These are phyloP conservation scores for Boletus barrowsii DNA, from an alignment of 768 basidiomycete species.

Conservation along the genomic window DNA sequence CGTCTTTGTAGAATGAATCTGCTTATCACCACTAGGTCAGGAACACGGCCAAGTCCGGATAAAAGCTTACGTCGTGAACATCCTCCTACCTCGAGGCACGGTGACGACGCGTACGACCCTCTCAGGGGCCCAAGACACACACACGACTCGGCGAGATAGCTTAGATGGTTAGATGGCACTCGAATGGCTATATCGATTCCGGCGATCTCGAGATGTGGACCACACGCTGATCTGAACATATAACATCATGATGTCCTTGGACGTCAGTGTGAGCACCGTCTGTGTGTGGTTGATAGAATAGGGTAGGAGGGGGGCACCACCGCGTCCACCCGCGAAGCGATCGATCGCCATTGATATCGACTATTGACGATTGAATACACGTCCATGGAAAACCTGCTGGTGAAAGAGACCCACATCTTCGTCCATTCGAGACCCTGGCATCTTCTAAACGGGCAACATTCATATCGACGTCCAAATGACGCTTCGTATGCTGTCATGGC, in stretches of 20 bases:
- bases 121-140: slow-evolving; percentile 1
- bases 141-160: no score
- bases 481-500: background rate
- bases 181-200: slow-evolving; percentile 1
- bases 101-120: background rate
- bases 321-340: background rate
- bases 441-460: no score
- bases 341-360: background rate
- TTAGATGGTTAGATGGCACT: no score
- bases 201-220: background rate
- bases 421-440: no score
- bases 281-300: background rate
- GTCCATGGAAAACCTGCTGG: background rate
- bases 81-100: slow-evolving; percentile 17
- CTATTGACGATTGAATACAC: no score
- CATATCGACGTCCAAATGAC: background rate
- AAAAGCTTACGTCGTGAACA: slow-evolving; percentile 8
- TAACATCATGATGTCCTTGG: no score
- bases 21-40: slow-evolving; percentile 7
- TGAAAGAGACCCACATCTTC: no score
- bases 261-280: background rate
- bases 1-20: background rate
- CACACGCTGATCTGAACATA: background rate
- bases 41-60: background rate
- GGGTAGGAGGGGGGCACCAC: no score